Evolutionary conservation across 306 rosid genomes (phyloP), one percentile per base, ranked within the genome.

Genomic region (Prunus kanzakura): DNA sequence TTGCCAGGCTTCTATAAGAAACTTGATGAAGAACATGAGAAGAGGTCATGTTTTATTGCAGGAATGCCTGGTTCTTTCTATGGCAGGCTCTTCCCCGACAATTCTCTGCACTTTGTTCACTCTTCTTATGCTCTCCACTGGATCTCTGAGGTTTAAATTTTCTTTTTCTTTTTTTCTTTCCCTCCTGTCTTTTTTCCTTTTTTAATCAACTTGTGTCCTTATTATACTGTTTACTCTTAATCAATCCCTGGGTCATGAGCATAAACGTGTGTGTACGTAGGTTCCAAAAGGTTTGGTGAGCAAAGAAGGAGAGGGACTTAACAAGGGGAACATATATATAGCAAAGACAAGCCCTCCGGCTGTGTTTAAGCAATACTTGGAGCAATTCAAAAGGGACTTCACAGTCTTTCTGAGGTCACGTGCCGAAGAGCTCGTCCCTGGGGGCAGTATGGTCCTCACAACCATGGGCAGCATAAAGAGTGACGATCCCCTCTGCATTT

Each of bases 41-140:
- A 22, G 1, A 32, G 86, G 5, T 38, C 70, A 9, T 83, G 87
- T 60, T 85, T 83, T 32, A 72, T 86, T 14, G 41, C 64, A 16
- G 91, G 80, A 54, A 61, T 78, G n/a, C 96, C 89, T 0, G 96
- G 87, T 1, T 82, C 58, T 16, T 90, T 90, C 63, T 78, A 88
- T 11, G 88, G 82, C 0, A 84, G 91, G 64, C 86, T 89, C 5
- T 90, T 90, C 11, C 89, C 92, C 0, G 10, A 35, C 3, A 49
- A 64, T 8, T 83, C 75, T 47, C 62, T 87, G 0, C 81, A 86
- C 41, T 71, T 88, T 25, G 63, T 85, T 25, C 86, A 90, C 70
- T 88, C 91, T 1, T 78, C 83, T 2, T 83, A 76, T 22, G 50
- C 82, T 56, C 32, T 85, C 0, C 84, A 67, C 10, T 88, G 89